Base-by-base conservation (phyloP, 2,329 filamentous ascomycete genomes). In the Paecilomyces niveus region DNA sequence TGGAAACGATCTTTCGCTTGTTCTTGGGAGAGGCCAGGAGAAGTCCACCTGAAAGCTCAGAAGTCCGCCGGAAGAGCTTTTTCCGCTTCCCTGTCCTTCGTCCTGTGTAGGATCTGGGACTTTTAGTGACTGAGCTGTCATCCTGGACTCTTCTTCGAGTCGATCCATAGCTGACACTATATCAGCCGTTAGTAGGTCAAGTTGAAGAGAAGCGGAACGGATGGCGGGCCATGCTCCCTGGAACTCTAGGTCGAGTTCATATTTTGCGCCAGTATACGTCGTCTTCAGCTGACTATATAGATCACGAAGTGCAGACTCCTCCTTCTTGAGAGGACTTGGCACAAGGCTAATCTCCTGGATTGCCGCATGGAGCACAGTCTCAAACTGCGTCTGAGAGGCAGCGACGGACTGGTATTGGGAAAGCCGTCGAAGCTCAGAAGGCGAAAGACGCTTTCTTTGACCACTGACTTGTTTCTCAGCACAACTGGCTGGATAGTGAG, bases 161-260 rank as follows among this genome's bases (percentile, higher is more conserved):
- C 67, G 72, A 33, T 72, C 70, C 11, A 74, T 58, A 5, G 72
- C 69, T 4, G 73, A 73, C 56, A 65, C 71, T 2, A 75, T 63
- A 58, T 74, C 73, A 9, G 67, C 67, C 52, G 67, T 68, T 9
- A 75, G 63, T 13, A 70, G 70, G 54, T 72, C 70, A 54, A 74
- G 70, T 60, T 73, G 68, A 60, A 67, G 67, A 0, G 65, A 62
- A 31, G 72, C 71, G 9, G 69, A 61, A 53, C 70, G 66, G 3
- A 71, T 63, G 15, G 72, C 71, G 53, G 65, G 59, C 59, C 67
- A 64, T 59, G 70, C 69, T 54, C 73, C 71, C 54, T 68, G 64
- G 57, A 74, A 75, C 58, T 75, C 73, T 10, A 75, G 70, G 13
- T 72, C 66, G 0, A 75, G 67, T n/a, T 72, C 72, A 54, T 75